Evolutionary conservation across 768 basidiomycete genomes (phyloP).

Genomic region (Lactarius tabidus): DNA sequence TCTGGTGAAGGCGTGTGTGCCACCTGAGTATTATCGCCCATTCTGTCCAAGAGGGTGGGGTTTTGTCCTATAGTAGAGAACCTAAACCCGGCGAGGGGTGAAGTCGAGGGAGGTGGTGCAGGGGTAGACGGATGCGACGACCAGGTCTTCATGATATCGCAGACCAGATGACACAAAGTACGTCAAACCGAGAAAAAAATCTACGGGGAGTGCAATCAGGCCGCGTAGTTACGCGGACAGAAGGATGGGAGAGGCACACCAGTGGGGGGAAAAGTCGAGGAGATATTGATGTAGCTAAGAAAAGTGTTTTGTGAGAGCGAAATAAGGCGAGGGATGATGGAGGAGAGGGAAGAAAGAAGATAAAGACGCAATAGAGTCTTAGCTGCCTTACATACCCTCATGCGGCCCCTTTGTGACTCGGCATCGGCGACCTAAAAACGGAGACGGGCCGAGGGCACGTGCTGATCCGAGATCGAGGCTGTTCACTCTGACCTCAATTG

Average conservation of each 20-base stretch:
- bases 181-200: neutral
- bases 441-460: neutral
- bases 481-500: neutral
- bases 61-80: slow-evolving; percentile 16
- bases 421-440: neutral
- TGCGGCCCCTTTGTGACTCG: neutral
- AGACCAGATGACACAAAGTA: neutral
- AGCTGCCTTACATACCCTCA: neutral
- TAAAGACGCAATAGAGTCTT: neutral
- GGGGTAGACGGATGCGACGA: neutral
- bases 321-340: neutral
- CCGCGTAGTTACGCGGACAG: neutral
- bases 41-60: slow-evolving; percentile 13
- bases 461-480: neutral
- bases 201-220: neutral
- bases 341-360: neutral
- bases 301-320: neutral
- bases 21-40: neutral
- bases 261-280: neutral
- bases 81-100: slow-evolving; percentile 8
- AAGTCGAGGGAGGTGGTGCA: neutral
- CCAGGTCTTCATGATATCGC: neutral
- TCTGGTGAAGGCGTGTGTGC: neutral
- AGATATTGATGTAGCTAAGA: neutral
- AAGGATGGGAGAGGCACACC: neutral